Evolutionary conservation across 2,329 filamentous ascomycete genomes (phyloP), one percentile per base, ranked within the genome.

Genomic region (Fusarium nelsonii): DNA sequence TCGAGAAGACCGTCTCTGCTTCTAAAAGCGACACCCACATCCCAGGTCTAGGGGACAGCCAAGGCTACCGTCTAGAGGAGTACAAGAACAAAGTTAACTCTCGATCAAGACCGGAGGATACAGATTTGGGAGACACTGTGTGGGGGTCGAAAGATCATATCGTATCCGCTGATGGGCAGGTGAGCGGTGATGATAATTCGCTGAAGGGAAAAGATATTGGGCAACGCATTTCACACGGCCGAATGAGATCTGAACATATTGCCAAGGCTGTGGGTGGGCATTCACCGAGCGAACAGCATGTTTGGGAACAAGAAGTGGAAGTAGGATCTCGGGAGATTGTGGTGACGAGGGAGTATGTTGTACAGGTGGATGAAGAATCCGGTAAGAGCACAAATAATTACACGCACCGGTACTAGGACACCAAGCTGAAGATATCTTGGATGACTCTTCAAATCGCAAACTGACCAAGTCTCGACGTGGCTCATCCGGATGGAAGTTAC

Each of bases 81-180:
- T 51, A 40, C 12, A 40, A 39, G 7, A 51, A 30, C 4, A 51
- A 51, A 14, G 34, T 20, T 4, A 28, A 10, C 14, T 51, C 48
- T 2, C 33, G 34, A 30, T 51, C 48, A 20, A 23, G 16, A 1
- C 48, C 48, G 16, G 48, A 40, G 6, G 48, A 51, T 2, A 39
- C 48, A 1, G 48, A 30, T 8, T 3, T 51, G 9, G 48, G 33
- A 0, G 48, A 51, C 10, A 51, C 48, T 1, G 48, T 40, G 12
- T 51, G 48, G 48, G 48, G 48, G 6, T 51, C 48, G 14, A 51
- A 51, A 16, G 48, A 51, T 8, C 48, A 51, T 20, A 51, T 51
- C 4, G n/a, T 51, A 3, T 8, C 48, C 0, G 26, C 14, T 8
- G 34, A 30, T 9, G 34, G 48, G 12, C 34, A 26, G 7, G 23